These are phyloP conservation scores for Hansenula sp. DNA, from an alignment of 1,139 yeast genomes.

Conservation along the genomic window DNA sequence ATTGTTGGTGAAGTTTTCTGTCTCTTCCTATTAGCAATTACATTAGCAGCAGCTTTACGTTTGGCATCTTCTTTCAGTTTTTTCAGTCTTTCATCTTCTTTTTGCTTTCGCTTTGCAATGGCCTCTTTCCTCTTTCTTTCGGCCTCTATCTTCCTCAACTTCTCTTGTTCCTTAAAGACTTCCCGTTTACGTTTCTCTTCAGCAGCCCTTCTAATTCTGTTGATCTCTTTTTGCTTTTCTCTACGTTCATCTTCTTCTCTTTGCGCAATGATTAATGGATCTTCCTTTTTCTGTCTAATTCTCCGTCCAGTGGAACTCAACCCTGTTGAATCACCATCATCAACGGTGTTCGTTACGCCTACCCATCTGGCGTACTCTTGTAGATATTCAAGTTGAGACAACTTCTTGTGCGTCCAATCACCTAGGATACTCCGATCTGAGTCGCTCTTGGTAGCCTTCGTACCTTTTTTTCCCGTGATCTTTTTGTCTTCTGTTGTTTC, in stretches of 20 bases:
- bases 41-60: constrained; percentile 1
- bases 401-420: too few species aligned
- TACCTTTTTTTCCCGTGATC: too few species aligned
- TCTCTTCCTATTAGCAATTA: background rate
- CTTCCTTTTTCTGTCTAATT: constrained; percentile 2
- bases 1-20: background rate
- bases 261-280: background rate
- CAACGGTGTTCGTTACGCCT: too few species aligned
- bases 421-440: too few species aligned
- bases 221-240: constrained; percentile 1
- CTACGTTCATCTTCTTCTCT: background rate
- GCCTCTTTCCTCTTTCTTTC: background rate
- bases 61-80: background rate
- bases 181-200: background rate
- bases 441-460: too few species aligned
- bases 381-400: too few species aligned
- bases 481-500: too few species aligned
- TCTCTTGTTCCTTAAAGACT: constrained; percentile 1
- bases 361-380: too few species aligned
- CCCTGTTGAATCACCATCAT: constrained; percentile 1
- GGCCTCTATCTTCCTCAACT: constrained; percentile 1
- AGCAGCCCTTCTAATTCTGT: constrained; percentile 1
- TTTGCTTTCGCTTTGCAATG: background rate
- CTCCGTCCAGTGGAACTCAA: constrained; percentile 4
- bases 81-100: constrained; percentile 1